phyloP scores from a whole-genome alignment of 2,329 filamentous ascomycete species.

The Botryosphaeria dothidea region DNA sequence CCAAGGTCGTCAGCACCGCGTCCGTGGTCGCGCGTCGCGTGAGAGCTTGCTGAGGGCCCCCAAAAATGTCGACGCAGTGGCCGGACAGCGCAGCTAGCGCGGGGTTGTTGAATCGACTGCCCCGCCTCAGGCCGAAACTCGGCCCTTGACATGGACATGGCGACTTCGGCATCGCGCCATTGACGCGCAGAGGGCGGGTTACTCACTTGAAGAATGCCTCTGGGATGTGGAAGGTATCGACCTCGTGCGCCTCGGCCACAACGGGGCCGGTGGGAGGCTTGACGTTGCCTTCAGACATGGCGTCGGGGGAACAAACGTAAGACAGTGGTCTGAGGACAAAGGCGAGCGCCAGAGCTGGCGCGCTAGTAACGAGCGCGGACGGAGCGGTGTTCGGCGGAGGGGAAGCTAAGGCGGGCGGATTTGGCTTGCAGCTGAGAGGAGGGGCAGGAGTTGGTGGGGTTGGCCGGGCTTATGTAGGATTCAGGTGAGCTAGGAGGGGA shows the following conservation, averaged over 20 bases:
- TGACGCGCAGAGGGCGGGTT: background rate
- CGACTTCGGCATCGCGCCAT: slow-evolving; percentile 1
- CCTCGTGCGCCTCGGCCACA: slow-evolving; percentile 73
- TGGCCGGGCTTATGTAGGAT: slow-evolving; percentile 2
- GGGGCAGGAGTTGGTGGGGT: background rate
- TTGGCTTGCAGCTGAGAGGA: background rate
- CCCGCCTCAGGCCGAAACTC: slow-evolving; percentile 7
- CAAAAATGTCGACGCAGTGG: background rate
- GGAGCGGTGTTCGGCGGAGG: background rate
- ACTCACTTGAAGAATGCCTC: slow-evolving; percentile 48
- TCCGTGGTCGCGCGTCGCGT: background rate
- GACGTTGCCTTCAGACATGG: slow-evolving; percentile 48
- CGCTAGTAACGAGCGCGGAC: background rate
- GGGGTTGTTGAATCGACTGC: background rate
- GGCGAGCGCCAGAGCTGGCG: slow-evolving; percentile 10
- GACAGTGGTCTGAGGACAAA: background rate
- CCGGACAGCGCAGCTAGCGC: background rate
- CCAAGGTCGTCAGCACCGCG: slow-evolving; percentile 12
- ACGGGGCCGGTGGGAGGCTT: slow-evolving; percentile 47
- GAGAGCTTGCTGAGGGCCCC: background rate
- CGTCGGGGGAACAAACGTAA: background rate
- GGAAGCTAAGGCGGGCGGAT: background rate
- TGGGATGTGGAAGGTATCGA: slow-evolving; percentile 69
- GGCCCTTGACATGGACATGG: background rate
- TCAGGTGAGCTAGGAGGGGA: background rate